A percentile compares a stretch with the other conserved stretches of the same genome.
Evolutionary conservation across 306 rosid species (phyloP).

Genomic region (Sicyos baderoa): DNA sequence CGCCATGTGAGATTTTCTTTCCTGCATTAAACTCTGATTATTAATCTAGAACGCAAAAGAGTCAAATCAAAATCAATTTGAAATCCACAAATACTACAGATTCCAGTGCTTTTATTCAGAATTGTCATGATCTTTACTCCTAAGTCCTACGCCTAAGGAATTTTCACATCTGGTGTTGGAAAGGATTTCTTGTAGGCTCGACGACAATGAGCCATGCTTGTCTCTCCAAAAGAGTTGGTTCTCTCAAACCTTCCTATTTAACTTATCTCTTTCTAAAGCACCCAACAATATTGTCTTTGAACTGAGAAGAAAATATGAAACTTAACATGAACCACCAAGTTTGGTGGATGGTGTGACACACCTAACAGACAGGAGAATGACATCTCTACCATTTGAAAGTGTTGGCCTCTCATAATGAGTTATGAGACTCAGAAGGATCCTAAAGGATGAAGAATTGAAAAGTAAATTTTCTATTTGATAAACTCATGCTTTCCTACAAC

Average conservation of each 20-base stretch:
- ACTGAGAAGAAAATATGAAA: not conserved
- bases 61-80: slow-evolving; percentile 12
- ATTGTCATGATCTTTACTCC: not conserved
- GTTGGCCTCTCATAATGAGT: too few relatives aligned
- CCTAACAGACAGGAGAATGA: not conserved
- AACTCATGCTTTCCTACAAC: not conserved
- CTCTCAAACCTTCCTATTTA: not conserved
- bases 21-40: slow-evolving; percentile 43
- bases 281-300: not conserved
- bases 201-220: not conserved
- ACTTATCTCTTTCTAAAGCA: not conserved
- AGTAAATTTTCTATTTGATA: not conserved
- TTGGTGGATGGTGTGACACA: not conserved
- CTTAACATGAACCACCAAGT: not conserved
- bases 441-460: slow-evolving; percentile 1
- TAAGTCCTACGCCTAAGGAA: not conserved
- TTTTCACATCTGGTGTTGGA: not conserved
- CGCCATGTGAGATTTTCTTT: slow-evolving; percentile 64
- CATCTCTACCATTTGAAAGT: not conserved
- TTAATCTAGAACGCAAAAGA: slow-evolving; percentile 7
- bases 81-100: slow-evolving; percentile 9
- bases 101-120: slow-evolving; percentile 9
- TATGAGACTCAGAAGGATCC: too few relatives aligned
- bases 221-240: not conserved
- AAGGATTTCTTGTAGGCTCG: not conserved